Base-by-base conservation (phyloP, 2,329 filamentous ascomycete genomes). In the Monosporascus sp. region DNA sequence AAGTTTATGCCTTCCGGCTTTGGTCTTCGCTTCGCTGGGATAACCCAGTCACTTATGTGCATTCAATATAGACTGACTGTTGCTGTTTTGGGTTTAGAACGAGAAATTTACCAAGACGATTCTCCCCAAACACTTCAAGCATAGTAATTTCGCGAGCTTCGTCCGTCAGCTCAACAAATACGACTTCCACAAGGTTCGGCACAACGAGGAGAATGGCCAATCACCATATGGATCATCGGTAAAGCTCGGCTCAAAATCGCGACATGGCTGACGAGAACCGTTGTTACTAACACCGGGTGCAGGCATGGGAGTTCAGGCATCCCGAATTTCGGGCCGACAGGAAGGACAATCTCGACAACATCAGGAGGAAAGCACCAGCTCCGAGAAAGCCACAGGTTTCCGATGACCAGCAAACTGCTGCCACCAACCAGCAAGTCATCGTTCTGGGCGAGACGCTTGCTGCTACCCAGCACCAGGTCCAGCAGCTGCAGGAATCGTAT, bases 231-330 rank as follows among this genome's bases (percentile, higher is more conserved):
- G 91, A 18, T 78, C 86, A 57, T 88, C 88, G 72, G 90, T 94
- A 74, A 65, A 70, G 68, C 72, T 68, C 46, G n/a, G 44, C 43
- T 50, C 45, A 44, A 44, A 43, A 41, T 51, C 26, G 65, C 53
- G 68, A 58, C 24, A 48, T 49, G 40, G 47, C 24, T 45, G 15
- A 5, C 43, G 20, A 7, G n/a, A 47, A 45, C 20, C 46, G 7
- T 18, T n/a, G 41, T 48, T 57, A 63, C 69, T 76, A 61, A 73
- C 63, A 52, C 17, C 51, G 37, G 26, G 51, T 47, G 35, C 65
- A 94, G 89, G 85, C 87, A 14, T 96, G 90, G 90, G 94, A 99
- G 68, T 99, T 99, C 70, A 96, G 94, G 69, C 94, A 99, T 66
- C 93, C 93, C 14, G 91, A 96, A 65, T 99, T 99, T 75, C 89